phyloP scores from a whole-genome alignment of 108 stramenopile genomes.

The Epithemia pelagica region DNA sequence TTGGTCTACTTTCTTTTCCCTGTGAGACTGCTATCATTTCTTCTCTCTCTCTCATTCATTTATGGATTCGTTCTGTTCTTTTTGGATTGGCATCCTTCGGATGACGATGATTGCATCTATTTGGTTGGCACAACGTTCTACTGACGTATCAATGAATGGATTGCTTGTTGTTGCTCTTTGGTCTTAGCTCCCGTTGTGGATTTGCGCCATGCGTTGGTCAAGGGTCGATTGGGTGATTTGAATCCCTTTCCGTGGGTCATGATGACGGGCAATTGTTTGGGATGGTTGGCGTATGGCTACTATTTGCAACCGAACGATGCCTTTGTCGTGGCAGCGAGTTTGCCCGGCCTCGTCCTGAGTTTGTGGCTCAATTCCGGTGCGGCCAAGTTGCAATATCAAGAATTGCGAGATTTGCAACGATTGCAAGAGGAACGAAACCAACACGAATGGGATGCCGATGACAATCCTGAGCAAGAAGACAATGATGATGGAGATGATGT shows the following conservation, averaged over 20 bases:
- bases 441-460: slow-evolving; percentile 3
- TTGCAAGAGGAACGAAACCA: not conserved
- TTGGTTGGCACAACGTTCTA: no score
- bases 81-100: no score
- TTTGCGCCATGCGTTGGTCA: slow-evolving; percentile 37
- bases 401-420: slow-evolving; percentile 10
- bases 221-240: slow-evolving; percentile 15
- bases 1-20: slow-evolving; percentile 64
- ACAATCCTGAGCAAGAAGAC: not conserved
- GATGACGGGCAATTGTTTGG: slow-evolving; percentile 75
- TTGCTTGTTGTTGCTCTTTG: not conserved
- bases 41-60: no score
- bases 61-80: no score
- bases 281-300: slow-evolving; percentile 51
- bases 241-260: slow-evolving; percentile 77
- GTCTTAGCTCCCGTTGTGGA: slow-evolving; percentile 42
- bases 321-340: slow-evolving; percentile 64
- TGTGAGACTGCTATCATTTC: no score
- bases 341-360: slow-evolving; percentile 61
- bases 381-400: slow-evolving; percentile 70
- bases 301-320: slow-evolving; percentile 38
- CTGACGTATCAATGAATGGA: no score
- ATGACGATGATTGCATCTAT: no score
- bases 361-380: slow-evolving; percentile 79
- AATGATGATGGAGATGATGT: not conserved